Evolutionary conservation across 2,329 filamentous ascomycete species (phyloP), one percentile per base, ranked within the genome.

Genomic region (Claviceps sp.): DNA sequence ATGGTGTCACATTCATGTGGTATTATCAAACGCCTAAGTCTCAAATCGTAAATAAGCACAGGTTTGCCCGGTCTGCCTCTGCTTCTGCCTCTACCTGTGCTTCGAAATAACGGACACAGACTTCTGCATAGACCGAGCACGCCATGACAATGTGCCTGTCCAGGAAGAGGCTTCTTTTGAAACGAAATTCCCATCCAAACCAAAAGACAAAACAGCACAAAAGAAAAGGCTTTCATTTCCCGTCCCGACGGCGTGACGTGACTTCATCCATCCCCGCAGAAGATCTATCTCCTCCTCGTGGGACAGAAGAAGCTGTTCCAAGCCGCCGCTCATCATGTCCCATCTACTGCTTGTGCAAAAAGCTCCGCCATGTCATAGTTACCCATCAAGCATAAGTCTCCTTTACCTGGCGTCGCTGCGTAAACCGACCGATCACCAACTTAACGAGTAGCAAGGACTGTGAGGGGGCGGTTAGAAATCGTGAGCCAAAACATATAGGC

Each of bases 371-470:
- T 26, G 42, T 45, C 50, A 40, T 47, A 14, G 9, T 34, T 11
- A 11, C 6, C 24, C 20, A 9, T 13, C 6, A 47, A 42, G 20
- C 38, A 44, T 47, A n/a, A 50, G 14, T 38, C 20, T 45, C 20
- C 22, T 8, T 14, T 13, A 37, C 16, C 14, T 42, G 24, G 26
- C 30, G 5, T 20, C 6, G 13, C 24, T 34, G 49, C 50, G 40
- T 59, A 59, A 57, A 53, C 50, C 30, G 2, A n/a, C 11, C 7
- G 7, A 22, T 18, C n/a, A 24, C 30, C 13, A 51, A 47, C 42
- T 65, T 60, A 69, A 58, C 61, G 63, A 52, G 65, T 69, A 53
- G 63, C 62, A 55, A 70, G 59, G 52, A 70, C 68, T 70, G 26
- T 24, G 24, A 3, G 20, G 18, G n/a, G 26, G 16, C 20, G 1